A percentile compares a stretch with the other conserved stretches of the same genome.
Evolutionary conservation across 1,139 yeast genomes (phyloP).

Genomic region (Nadsonia commutata): DNA sequence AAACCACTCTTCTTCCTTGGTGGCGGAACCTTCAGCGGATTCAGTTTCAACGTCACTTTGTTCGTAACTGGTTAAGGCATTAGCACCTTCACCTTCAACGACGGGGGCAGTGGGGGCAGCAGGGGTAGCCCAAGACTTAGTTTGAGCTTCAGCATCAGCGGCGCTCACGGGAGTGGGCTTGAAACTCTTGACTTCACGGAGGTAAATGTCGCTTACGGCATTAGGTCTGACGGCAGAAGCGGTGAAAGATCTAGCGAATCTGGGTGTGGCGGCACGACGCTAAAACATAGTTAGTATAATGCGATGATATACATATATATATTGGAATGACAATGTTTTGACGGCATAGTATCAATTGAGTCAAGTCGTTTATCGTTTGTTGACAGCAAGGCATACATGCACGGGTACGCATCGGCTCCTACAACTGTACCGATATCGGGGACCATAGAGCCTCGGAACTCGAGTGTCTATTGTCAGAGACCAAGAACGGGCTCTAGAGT

Average conservation of each 20-base stretch:
- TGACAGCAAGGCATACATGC: too few relatives aligned
- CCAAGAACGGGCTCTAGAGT: too few relatives aligned
- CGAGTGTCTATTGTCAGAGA: too few relatives aligned
- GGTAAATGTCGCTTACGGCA: slow-evolving; percentile 72
- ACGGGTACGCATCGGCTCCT: too few relatives aligned
- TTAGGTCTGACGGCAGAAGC: slow-evolving; percentile 22
- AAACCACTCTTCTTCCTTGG: slow-evolving; percentile 36
- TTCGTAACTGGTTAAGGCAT: slow-evolving; percentile 65
- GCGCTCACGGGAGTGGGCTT: slow-evolving; percentile 68
- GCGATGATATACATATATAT: too few relatives aligned
- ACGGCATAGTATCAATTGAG: too few relatives aligned
- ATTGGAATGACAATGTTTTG: too few relatives aligned
- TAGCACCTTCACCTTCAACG: slow-evolving; percentile 56
- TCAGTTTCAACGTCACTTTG: slow-evolving; percentile 60
- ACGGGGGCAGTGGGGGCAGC: slow-evolving; percentile 58
- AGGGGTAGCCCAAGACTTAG: slow-evolving; percentile 72
- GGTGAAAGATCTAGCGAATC: slow-evolving; percentile 4
- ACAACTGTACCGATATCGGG: too few relatives aligned
- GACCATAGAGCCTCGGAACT: too few relatives aligned
- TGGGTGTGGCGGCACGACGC: not conserved
- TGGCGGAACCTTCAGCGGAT: slow-evolving; percentile 30
- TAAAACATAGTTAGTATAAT: not conserved
- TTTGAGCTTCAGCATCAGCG: slow-evolving; percentile 63
- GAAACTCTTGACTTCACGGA: slow-evolving; percentile 75
- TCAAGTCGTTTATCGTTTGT: too few relatives aligned